Evolutionary conservation across 179 eudicot species (phyloP).

Genomic region (Dionaea muscipula): DNA sequence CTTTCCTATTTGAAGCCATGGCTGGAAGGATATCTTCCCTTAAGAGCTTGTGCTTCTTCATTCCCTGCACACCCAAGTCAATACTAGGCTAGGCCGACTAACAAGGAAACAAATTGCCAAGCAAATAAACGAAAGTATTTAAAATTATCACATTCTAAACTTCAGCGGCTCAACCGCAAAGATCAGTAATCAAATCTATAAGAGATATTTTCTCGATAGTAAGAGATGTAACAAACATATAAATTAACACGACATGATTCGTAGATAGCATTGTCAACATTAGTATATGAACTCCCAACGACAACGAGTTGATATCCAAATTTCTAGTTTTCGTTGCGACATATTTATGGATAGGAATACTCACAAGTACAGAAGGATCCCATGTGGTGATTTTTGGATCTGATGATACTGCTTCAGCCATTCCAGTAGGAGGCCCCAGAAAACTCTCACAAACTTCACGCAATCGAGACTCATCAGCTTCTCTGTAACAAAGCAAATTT

Average conservation of each 20-base stretch:
- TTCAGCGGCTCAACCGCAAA: no score
- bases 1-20: constrained; percentile 85
- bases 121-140: no score
- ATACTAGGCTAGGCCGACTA: neutral
- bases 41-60: constrained; percentile 82
- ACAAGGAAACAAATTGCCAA: neutral
- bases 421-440: constrained; percentile 94
- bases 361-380: constrained; percentile 90
- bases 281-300: no score
- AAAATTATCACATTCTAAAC: no score
- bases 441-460: constrained; percentile 91
- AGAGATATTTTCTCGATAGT: no score
- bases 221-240: no score
- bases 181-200: no score
- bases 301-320: no score
- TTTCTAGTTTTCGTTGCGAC: no score
- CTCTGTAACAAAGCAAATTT: constrained; percentile 32
- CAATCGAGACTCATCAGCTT: constrained; percentile 81
- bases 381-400: constrained; percentile 43
- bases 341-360: constrained; percentile 8
- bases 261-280: no score
- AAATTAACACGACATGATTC: no score
- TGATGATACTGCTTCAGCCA: constrained; percentile 44
- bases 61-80: constrained; percentile 37
- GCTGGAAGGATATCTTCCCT: constrained; percentile 94